phyloP scores from a whole-genome alignment of 441 rosid genomes.

The Populus hybrid region DNA sequence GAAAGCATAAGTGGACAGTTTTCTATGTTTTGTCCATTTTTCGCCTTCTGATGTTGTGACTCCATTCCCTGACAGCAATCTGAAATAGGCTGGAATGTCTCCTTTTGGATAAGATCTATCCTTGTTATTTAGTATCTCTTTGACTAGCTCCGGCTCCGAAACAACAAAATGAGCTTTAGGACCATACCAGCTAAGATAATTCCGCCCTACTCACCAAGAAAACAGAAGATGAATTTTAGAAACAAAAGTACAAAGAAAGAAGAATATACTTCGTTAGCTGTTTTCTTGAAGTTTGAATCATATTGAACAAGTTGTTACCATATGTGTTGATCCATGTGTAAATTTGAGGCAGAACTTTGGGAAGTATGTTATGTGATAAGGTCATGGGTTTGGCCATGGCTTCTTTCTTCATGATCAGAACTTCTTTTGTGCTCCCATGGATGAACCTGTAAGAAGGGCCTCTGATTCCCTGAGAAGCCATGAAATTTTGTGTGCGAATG shows the following conservation, averaged over 20 bases:
- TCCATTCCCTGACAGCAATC: conserved; percentile 34
- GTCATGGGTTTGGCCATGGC: conserved; percentile 27
- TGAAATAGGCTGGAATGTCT: background rate
- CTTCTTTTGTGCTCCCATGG: conserved; percentile 34
- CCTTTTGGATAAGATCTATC: conserved; percentile 20
- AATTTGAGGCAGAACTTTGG: conserved; percentile 28
- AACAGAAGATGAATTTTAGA: no score
- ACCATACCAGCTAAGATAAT: conserved; percentile 31
- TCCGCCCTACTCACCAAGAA: conserved; percentile 20
- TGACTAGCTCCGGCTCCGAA: conserved; percentile 24
- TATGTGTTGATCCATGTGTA: conserved; percentile 25
- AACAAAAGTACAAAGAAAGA: background rate
- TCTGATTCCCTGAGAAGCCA: conserved; percentile 33
- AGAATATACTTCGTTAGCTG: background rate
- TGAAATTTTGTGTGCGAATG: conserved; percentile 12
- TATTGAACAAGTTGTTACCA: conserved; percentile 16
- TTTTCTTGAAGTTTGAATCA: background rate
- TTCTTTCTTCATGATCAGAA: conserved; percentile 21
- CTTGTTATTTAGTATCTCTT: conserved; percentile 24
- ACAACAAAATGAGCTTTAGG: conserved; percentile 23
- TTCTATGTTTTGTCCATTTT: conserved; percentile 36
- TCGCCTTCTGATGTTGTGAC: conserved; percentile 23
- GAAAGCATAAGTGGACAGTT: conserved; percentile 34
- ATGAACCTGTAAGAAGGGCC: conserved; percentile 40
- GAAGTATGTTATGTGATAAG: conserved; percentile 28